Base-by-base conservation (phyloP, 306 rosid genomes). In the Canavalia gladiata region DNA sequence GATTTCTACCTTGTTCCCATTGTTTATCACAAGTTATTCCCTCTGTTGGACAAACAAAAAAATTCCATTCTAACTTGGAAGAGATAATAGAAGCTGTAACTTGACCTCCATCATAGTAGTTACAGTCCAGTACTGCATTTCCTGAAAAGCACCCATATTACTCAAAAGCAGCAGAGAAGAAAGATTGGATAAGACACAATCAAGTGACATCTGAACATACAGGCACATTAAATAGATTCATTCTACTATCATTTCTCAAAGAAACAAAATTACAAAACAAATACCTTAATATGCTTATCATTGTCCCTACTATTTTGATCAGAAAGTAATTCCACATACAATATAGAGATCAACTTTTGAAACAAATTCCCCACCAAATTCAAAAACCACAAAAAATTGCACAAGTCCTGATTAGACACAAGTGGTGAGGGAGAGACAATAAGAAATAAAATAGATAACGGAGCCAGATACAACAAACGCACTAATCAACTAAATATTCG, bases 21-120 rank as follows among this genome's bases (percentile, higher is more conserved):
- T n/a, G 73, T 76, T 64, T 56, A 43, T 57, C 6, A 64, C 49
- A 76, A 49, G 41, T 13, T 45, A 57, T 56, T 63, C 80, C 60
- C 74, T 13, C 55, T 3, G 4, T 10, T n/a, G 13, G 5, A 29
- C 7, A 39, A 60, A 8, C 72, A 50, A 42, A 41, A 41, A 63
- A 41, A 3, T 3, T 41, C 25, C 45, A 46, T 66, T 47, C 73
- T 47, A 65, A 62, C 18, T 57, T 50, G 47, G 51, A 18, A 18
- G 25, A 18, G 25, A 25, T 39, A 75, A 46, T 41, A 68, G 82
- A 49, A 59, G 68, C 51, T 64, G 54, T 50, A 45, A 60, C 42
- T 69, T 58, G 54, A 70, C 41, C 79, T 71, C 46, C 51, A 35
- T 72, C 39, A 52, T 56, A 35, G 72, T 45, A 73, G 28, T 55